Base-by-base conservation (phyloP, 805 yeast genomes). In the Kodamaea nitidulidarum region DNA sequence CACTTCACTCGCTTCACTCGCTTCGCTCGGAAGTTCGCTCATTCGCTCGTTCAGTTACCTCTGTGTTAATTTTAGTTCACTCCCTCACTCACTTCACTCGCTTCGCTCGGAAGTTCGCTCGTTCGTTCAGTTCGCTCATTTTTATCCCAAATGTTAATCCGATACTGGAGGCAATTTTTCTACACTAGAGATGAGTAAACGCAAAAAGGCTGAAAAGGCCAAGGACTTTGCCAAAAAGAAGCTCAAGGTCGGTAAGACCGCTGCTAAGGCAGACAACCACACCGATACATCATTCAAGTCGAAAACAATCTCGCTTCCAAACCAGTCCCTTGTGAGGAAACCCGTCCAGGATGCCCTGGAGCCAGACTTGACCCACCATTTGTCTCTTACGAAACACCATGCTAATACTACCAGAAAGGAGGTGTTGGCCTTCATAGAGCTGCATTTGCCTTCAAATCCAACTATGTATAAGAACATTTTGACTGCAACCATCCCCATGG, bases 221-320 rank as follows among this genome's bases (percentile, higher is more conserved):
- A 83, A 81, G 61, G 95, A 85, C 54, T 85, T 85, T 56, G 71
- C 64, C 38, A 88, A 88, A 59, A 71, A 79, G 43, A 91, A 87
- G 67, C 74, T 93, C 38, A 83, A 75, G 53, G 97, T 93, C 24
- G 98, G 98, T 41, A 93, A 93, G 60, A 68, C 83, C 2, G 76
- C 78, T 14, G 78, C 80, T 4, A 78, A 77, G 46, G 79, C 88
- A 4, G 76, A 79, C 14, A 87, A 88, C 55, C 77, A 73, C 42
- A 93, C 98, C 4, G 91, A 84, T 49, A 87, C 95, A 0, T 82
- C 95, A 0, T 91, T 91, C 63, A 76, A 74, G 32, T 80, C 95
- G 8, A 84, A 80, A 52, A 57, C 76, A 29, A 71, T 75, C 41
- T 61, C 72, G 21, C 60, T 75, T 25, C 78, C 76, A 7, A 61